These are phyloP conservation scores for Apium graveolens DNA, from an alignment of 129 eudicot species.

Conservation along the genomic window DNA sequence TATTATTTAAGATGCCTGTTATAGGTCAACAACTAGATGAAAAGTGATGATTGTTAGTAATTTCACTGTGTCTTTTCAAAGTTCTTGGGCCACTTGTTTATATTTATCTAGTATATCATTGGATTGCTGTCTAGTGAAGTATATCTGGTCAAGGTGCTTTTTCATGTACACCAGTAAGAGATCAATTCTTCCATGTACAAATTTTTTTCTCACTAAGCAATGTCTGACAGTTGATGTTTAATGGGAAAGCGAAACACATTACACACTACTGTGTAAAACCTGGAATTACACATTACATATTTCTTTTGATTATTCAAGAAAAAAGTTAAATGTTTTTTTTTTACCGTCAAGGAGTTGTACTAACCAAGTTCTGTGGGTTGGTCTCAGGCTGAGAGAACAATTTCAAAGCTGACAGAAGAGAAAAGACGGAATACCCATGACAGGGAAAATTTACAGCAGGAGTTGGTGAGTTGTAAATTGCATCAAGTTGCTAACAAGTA, in stretches of 20 bases:
- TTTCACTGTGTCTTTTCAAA: neutral
- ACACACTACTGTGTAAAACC: neutral
- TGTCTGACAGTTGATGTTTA: neutral
- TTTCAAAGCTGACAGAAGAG: conserved; percentile 37
- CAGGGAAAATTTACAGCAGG: conserved; percentile 23
- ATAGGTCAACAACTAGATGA: neutral
- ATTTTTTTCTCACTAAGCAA: neutral
- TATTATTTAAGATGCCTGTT: neutral
- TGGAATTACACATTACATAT: neutral
- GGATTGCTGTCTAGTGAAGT: neutral
- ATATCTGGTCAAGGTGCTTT: neutral
- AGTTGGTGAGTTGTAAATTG: conserved; percentile 26
- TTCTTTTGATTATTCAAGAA: neutral
- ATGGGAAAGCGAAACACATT: neutral
- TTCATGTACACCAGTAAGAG: neutral
- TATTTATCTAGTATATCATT: neutral
- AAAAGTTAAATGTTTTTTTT: neutral
- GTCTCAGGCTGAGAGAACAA: conserved; percentile 29
- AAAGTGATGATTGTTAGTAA: neutral
- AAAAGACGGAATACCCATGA: conserved; percentile 22
- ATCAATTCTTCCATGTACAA: neutral
- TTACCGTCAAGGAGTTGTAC: neutral
- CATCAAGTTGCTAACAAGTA: neutral
- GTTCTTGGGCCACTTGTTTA: neutral
- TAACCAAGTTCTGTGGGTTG: neutral